These are phyloP conservation scores for Pulchroboletus neoregius DNA, from an alignment of 1,284 basidiomycete genomes.

Conservation along the genomic window DNA sequence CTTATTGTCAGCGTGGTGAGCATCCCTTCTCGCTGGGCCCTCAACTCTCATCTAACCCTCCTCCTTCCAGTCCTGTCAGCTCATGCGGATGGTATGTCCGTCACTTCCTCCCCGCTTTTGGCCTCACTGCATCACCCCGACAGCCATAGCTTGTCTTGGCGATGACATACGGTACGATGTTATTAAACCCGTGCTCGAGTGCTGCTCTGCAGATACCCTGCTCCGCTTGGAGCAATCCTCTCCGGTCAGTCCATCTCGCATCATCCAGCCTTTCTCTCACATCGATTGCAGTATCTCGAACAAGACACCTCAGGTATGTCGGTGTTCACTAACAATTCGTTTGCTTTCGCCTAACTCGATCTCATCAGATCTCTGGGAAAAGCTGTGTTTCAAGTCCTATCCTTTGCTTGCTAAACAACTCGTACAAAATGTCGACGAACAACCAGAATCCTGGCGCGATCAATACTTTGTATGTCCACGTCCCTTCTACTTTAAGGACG, in stretches of 20 bases:
- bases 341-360: slow-evolving; percentile 9
- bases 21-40: not conserved
- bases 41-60: not conserved
- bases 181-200: slow-evolving; percentile 65
- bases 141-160: slow-evolving; percentile 57
- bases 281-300: slow-evolving; percentile 47
- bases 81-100: slow-evolving; percentile 50
- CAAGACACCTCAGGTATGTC: slow-evolving; percentile 54
- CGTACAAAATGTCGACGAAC: slow-evolving; percentile 30
- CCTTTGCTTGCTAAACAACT: slow-evolving; percentile 46
- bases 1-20: slow-evolving; percentile 43
- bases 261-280: slow-evolving; percentile 15
- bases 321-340: slow-evolving; percentile 6
- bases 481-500: not conserved
- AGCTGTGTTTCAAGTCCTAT: slow-evolving; percentile 56
- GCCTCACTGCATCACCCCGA: slow-evolving; percentile 9
- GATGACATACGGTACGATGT: slow-evolving; percentile 58
- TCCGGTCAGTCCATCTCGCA: slow-evolving; percentile 47
- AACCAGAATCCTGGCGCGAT: slow-evolving; percentile 63
- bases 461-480: slow-evolving; percentile 56
- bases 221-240: slow-evolving; percentile 61
- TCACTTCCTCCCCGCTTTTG: not conserved
- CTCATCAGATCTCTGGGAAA: slow-evolving; percentile 63
- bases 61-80: slow-evolving; percentile 43
- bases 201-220: slow-evolving; percentile 66